phyloP scores from a whole-genome alignment of 768 basidiomycete genomes.

The Pisolithus tinctorius region DNA sequence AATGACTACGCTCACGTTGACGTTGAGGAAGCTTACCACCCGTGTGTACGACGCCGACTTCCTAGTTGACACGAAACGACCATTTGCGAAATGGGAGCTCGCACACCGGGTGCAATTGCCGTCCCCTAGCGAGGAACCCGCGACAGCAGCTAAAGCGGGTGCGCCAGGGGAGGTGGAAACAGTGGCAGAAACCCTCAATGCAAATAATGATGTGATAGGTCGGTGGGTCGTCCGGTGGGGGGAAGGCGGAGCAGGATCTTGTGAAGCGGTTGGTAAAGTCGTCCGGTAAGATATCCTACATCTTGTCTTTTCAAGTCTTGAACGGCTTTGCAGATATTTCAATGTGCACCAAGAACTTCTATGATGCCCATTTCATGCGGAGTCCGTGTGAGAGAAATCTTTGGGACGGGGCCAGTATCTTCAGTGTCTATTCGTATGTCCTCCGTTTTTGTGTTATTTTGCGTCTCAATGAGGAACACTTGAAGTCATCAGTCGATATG shows the following conservation, averaged over 20 bases:
- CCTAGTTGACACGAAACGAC: constrained; percentile 55
- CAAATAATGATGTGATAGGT: constrained; percentile 54
- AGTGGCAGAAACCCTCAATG: constrained; percentile 66
- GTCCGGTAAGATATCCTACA: constrained; percentile 46
- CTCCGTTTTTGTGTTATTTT: background rate
- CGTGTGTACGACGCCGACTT: constrained; percentile 72
- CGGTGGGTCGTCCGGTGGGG: constrained; percentile 78
- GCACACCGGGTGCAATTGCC: constrained; percentile 47
- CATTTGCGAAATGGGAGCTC: constrained; percentile 80
- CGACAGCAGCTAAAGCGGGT: constrained; percentile 25
- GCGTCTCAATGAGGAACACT: too few species aligned
- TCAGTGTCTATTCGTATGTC: background rate
- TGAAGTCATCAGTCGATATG: too few species aligned
- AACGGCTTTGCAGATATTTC: constrained; percentile 32
- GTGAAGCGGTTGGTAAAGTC: constrained; percentile 56
- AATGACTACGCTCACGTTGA: constrained; percentile 60
- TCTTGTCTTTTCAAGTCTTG: background rate
- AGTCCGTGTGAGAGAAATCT: background rate
- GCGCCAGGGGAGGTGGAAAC: constrained; percentile 60
- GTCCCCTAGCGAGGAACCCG: constrained; percentile 25
- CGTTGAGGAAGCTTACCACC: constrained; percentile 55
- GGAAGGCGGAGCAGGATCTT: constrained; percentile 55
- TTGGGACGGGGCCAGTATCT: background rate
- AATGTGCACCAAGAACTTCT: constrained; percentile 49
- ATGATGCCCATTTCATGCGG: constrained; percentile 3